Evolutionary conservation across 73 alveolate species (phyloP).

Genomic region (Paramecium sonneborni): DNA sequence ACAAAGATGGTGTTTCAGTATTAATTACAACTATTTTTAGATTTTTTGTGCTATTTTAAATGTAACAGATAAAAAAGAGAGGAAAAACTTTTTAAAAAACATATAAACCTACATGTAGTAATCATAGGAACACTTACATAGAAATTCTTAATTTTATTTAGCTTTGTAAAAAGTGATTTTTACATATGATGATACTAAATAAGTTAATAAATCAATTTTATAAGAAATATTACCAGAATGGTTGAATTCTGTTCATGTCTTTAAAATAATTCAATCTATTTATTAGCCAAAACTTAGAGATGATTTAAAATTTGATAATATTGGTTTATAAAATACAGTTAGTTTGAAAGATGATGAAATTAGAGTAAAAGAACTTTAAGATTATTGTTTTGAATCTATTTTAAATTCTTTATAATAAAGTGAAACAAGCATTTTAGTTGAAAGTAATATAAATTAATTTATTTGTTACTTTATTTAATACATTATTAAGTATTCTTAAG

Average conservation of each 20-base stretch:
- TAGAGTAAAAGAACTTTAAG: neutral
- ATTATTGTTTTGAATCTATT: neutral
- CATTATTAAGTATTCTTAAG: neutral
- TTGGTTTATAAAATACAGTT: neutral
- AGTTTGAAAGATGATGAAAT: conserved; percentile 42
- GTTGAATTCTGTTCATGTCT: neutral
- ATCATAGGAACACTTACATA: neutral
- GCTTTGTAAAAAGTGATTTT: neutral
- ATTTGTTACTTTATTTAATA: neutral
- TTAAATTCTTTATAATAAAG: neutral
- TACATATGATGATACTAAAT: conserved; percentile 41
- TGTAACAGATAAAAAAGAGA: conserved; percentile 3
- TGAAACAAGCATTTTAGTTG: neutral
- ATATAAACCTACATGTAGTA: neutral
- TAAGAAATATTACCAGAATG: neutral
- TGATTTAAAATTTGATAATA: neutral
- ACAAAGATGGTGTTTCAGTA: conserved; percentile 36
- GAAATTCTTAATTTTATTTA: conserved; percentile 7
- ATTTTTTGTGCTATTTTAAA: conserved; percentile 43
- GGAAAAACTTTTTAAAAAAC: conserved; percentile 6
- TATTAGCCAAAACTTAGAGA: conserved; percentile 26
- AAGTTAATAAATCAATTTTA: neutral
- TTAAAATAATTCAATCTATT: neutral
- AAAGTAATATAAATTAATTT: neutral
- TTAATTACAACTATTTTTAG: neutral